Evolutionary conservation across 2,329 filamentous ascomycete genomes (phyloP).

Genomic region (Rutstroemia sydowiana): DNA sequence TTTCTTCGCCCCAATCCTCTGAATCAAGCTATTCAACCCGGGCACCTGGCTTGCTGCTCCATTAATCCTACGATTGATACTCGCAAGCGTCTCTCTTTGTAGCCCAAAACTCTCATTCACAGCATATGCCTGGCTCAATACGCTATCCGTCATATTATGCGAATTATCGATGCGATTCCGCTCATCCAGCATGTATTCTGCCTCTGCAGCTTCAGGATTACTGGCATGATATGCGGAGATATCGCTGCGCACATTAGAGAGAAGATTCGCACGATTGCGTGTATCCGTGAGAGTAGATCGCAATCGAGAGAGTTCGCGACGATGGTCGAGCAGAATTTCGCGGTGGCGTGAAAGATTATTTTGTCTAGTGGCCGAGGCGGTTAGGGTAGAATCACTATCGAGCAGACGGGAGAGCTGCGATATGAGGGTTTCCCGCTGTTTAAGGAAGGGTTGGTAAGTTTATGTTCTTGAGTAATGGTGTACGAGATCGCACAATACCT

Average conservation of each 20-base stretch:
- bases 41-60: conserved; percentile 85
- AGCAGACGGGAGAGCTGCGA: conserved; percentile 79
- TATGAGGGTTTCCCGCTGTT: conserved; percentile 73
- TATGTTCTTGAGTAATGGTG: not conserved
- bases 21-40: conserved; percentile 85
- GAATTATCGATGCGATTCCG: conserved; percentile 78
- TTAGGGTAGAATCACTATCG: conserved; percentile 82
- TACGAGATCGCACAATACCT: conserved; percentile 44
- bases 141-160: conserved; percentile 80
- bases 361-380: conserved; percentile 89
- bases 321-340: conserved; percentile 82
- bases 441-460: not conserved
- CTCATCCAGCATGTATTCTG: conserved; percentile 96
- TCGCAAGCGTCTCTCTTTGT: conserved; percentile 81
- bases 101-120: conserved; percentile 85
- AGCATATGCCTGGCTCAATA: conserved; percentile 91
- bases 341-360: conserved; percentile 89
- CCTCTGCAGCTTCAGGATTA: conserved; percentile 77
- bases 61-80: conserved; percentile 85
- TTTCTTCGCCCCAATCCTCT: conserved; percentile 89
- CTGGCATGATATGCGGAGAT: conserved; percentile 80
- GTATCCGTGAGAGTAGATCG: conserved; percentile 66
- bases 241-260: conserved; percentile 84
- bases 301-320: conserved; percentile 71
- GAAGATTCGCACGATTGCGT: conserved; percentile 80